Conservation (phyloP, 768 basidiomycete species). For the Boletus sp. region DNA sequence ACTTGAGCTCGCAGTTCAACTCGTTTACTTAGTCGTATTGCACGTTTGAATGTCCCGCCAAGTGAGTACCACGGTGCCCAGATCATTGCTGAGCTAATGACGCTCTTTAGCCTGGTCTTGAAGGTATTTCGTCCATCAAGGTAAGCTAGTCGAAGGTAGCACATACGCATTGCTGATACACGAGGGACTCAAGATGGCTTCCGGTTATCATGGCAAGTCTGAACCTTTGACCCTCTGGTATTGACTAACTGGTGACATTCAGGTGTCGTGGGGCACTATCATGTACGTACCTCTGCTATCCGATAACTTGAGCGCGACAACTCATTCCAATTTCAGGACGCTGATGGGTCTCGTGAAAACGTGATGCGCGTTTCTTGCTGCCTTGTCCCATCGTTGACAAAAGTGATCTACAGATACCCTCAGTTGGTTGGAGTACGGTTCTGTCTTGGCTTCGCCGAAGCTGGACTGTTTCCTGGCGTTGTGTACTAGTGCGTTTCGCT, state of each 20-base stretch:
- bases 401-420: constrained; percentile 45
- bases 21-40: constrained; percentile 25
- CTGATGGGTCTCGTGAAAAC: constrained; percentile 68
- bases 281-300: constrained; percentile 39
- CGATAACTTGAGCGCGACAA: background rate
- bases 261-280: constrained; percentile 65
- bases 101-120: constrained; percentile 36
- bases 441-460: constrained; percentile 64
- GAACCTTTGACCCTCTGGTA: background rate
- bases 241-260: background rate
- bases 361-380: constrained; percentile 29
- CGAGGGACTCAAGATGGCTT: constrained; percentile 46
- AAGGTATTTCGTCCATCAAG: constrained; percentile 65
- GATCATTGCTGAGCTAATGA: background rate
- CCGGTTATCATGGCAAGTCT: constrained; percentile 58
- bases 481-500: constrained; percentile 57
- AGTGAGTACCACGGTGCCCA: constrained; percentile 36
- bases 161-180: background rate
- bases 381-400: background rate
- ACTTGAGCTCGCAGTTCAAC: background rate
- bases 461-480: constrained; percentile 72
- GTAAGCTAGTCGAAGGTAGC: constrained; percentile 27
- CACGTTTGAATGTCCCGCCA: constrained; percentile 64
- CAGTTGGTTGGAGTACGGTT: constrained; percentile 58
- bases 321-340: constrained; percentile 38